Conservation (phyloP, 2,329 filamentous ascomycete genomes). For the Talaromyces rugulosus region DNA sequence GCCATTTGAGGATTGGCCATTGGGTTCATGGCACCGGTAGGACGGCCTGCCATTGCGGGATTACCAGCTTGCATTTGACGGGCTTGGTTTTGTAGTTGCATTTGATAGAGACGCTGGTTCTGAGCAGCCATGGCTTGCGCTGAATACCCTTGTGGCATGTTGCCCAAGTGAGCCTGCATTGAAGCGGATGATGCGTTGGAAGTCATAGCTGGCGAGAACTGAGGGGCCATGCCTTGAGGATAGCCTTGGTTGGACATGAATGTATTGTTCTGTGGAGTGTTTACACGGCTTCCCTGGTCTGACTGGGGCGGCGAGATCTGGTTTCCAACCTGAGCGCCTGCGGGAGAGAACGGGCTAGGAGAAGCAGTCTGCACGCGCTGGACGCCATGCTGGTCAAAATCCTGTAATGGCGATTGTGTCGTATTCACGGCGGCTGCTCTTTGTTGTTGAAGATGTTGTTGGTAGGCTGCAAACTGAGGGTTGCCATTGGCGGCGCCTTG, state of each 20-base stretch:
- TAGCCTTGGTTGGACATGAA: constrained; percentile 55
- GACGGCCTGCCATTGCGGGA: constrained; percentile 31
- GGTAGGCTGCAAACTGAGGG: constrained; percentile 60
- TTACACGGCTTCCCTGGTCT: constrained; percentile 62
- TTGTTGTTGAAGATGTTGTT: constrained; percentile 66
- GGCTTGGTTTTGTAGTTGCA: constrained; percentile 75
- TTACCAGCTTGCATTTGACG: constrained; percentile 53
- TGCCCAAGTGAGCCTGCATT: constrained; percentile 47
- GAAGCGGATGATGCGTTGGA: constrained; percentile 36
- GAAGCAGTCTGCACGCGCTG: constrained; percentile 87
- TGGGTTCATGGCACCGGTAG: constrained; percentile 29
- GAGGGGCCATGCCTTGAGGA: constrained; percentile 34
- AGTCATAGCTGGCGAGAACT: constrained; percentile 41
- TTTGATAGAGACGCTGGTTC: constrained; percentile 68
- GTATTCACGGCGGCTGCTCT: constrained; percentile 76
- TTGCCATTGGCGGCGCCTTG: constrained; percentile 61
- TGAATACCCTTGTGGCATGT: constrained; percentile 49
- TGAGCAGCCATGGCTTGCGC: constrained; percentile 64
- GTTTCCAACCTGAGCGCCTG: constrained; percentile 64
- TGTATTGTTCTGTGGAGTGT: constrained; percentile 68
- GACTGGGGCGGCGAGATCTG: constrained; percentile 74
- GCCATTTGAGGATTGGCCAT: constrained; percentile 39
- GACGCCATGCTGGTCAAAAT: constrained; percentile 60
- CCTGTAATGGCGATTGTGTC: constrained; percentile 87
- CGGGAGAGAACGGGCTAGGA: constrained; percentile 82